These are phyloP conservation scores for Dillenia turbinata DNA, from an alignment of 164 flowering plant species.

Conservation along the genomic window DNA sequence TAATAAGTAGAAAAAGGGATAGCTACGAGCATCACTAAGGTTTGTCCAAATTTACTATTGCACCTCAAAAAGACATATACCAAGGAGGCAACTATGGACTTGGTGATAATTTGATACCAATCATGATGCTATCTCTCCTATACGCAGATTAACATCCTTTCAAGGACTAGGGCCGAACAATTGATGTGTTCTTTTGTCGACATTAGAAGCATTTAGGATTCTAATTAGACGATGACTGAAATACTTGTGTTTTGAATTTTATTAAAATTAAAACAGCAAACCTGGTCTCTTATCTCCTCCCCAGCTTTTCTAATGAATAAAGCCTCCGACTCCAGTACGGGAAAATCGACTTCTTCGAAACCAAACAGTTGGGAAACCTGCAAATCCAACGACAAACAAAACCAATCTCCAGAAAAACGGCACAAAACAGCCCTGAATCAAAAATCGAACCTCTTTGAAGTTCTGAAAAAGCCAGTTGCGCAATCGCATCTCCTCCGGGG, in stretches of 20 bases:
- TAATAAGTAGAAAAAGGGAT: too few species aligned
- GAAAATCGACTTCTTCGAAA: conserved; percentile 92
- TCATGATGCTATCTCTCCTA: too few species aligned
- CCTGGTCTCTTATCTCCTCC: conserved; percentile 95
- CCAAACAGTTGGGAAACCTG: conserved; percentile 79
- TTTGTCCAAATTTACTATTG: too few species aligned
- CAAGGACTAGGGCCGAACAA: too few species aligned
- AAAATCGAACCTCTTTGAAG: conserved; percentile 60
- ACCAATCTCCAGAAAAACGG: background rate
- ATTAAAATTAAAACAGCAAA: conserved; percentile 6
- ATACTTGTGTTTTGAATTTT: background rate
- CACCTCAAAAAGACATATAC: too few species aligned
- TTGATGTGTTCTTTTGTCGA: too few species aligned
- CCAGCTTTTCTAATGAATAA: conserved; percentile 88
- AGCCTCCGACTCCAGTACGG: conserved; percentile 89
- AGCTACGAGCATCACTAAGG: too few species aligned
- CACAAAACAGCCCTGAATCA: background rate
- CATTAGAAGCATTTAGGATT: too few species aligned
- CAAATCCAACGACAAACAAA: background rate
- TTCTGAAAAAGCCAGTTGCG: conserved; percentile 83
- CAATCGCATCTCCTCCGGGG: conserved; percentile 97
- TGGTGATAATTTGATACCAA: too few species aligned
- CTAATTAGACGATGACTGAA: too few species aligned
- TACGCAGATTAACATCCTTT: too few species aligned
- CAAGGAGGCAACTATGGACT: too few species aligned